Evolutionary conservation across 176 grass and related monocot species (phyloP).

Genomic region (Urochloa ruziziensis): DNA sequence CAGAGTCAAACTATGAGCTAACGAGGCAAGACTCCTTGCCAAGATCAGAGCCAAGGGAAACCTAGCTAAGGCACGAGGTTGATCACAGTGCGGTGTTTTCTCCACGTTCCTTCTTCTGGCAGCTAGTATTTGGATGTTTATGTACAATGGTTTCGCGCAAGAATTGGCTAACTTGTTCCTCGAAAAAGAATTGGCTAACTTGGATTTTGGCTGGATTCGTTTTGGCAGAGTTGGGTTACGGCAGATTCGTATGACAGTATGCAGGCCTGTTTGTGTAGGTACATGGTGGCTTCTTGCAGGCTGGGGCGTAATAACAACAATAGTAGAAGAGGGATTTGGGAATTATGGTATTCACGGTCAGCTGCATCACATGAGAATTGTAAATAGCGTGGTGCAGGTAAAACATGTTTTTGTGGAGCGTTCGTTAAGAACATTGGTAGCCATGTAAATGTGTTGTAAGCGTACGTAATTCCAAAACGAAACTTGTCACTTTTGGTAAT

Average conservation of each 20-base stretch:
- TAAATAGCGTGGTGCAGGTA: slow-evolving; percentile 36
- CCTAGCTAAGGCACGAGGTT: slow-evolving; percentile 8
- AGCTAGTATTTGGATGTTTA: neutral
- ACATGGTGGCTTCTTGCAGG: slow-evolving; percentile 11
- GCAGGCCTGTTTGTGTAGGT: neutral
- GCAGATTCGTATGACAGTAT: neutral
- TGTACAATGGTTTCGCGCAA: neutral
- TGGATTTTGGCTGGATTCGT: neutral
- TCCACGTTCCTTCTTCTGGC: neutral
- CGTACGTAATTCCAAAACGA: neutral
- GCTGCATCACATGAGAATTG: slow-evolving; percentile 40
- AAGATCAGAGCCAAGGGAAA: slow-evolving; percentile 49
- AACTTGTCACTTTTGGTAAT: too few species aligned
- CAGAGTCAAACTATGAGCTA: slow-evolving; percentile 61
- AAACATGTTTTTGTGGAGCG: neutral
- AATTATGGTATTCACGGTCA: neutral
- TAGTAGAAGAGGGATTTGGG: neutral
- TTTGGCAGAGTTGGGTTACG: neutral
- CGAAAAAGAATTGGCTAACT: too few species aligned
- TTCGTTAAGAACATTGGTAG: neutral
- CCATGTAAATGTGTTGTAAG: slow-evolving; percentile 24
- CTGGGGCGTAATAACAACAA: neutral
- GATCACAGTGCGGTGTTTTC: neutral
- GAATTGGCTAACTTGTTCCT: too few species aligned
- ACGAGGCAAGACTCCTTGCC: slow-evolving; percentile 63